Evolutionary conservation across 75 land plant genomes (phyloP).

Genomic region (Cryptomeria japonica): DNA sequence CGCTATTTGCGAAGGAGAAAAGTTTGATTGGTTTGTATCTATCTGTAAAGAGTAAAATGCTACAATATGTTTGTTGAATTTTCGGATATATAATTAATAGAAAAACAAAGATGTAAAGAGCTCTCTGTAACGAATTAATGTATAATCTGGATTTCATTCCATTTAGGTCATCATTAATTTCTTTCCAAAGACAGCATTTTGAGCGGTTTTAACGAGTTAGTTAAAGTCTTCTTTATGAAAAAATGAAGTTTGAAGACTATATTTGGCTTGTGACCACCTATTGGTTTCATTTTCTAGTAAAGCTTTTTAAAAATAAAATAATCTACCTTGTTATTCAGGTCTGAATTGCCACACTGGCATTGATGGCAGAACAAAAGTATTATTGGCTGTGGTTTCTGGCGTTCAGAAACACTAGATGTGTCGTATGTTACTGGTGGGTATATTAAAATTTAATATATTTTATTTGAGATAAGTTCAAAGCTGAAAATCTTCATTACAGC

Average conservation of each 20-base stretch:
- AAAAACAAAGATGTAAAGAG: not conserved
- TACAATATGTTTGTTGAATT: not conserved
- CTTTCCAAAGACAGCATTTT: not conserved
- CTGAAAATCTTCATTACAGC: not conserved
- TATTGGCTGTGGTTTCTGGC: not conserved
- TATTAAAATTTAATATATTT: not conserved
- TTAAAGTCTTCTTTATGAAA: not conserved
- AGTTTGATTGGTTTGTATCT: not conserved
- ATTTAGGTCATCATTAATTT: not conserved
- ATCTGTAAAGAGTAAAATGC: not conserved
- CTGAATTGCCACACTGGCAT: not conserved
- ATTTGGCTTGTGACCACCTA: not conserved
- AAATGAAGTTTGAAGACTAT: not conserved
- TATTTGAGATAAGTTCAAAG: not conserved
- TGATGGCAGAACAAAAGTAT: not conserved
- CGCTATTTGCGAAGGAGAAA: not conserved
- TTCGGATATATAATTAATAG: not conserved
- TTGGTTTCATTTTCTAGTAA: not conserved
- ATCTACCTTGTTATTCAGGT: not conserved
- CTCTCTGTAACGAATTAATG: not conserved
- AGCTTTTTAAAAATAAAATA: not conserved
- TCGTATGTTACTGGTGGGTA: not conserved
- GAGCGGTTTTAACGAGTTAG: not conserved
- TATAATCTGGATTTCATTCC: not conserved
- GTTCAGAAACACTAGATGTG: not conserved